Base-by-base conservation (phyloP, 2,329 filamentous ascomycete genomes). In the Apiospora arundinis region DNA sequence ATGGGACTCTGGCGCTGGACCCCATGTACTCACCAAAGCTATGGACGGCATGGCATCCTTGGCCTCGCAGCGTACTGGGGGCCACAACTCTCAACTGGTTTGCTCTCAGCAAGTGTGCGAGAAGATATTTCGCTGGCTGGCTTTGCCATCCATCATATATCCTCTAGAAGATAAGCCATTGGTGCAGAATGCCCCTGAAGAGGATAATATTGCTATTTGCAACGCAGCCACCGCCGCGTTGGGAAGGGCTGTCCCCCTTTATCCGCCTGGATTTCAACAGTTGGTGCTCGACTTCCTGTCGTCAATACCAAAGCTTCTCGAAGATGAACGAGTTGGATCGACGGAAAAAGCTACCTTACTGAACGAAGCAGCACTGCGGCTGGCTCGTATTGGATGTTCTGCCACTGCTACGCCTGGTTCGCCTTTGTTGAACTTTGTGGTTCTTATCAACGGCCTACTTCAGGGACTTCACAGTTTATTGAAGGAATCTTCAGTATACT, bases 301-400 rank as follows among this genome's bases (percentile, higher is more conserved):
- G 12, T 76, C 76, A 44, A 66, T 81, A 23, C 73, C 78, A 56
- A 49, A 71, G 23, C 73, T 77, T 18, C 77, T 80, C 25, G 69
- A 72, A 67, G 71, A 49, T 9, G 18, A 72, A 9, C 73, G 75
- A 16, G 60, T 69, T 2, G 65, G 69, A 16, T 25, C 71, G 11
- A 46, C 71, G 11, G 73, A 75, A 18, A 70, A 79, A 37, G 72
- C 73, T 42, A 49, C 71, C 8, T 74, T 76, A 16, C 75, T 83
- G 11, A 75, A 76, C n/a, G 78, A 80, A 40, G 78, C 87, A 2
- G 80, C 86, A 4, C 81, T 82, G 12, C 81, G 85, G 1, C 74
- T 90, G 2, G 85, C 85, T 3, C 86, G 84, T 70, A 80, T 89
- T 67, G 85, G 85, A 40, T 88, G 85, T 75, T 87, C 85, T 1